Evolutionary conservation across 257 asterid genomes (phyloP).

Genomic region (Scutellaria minor): DNA sequence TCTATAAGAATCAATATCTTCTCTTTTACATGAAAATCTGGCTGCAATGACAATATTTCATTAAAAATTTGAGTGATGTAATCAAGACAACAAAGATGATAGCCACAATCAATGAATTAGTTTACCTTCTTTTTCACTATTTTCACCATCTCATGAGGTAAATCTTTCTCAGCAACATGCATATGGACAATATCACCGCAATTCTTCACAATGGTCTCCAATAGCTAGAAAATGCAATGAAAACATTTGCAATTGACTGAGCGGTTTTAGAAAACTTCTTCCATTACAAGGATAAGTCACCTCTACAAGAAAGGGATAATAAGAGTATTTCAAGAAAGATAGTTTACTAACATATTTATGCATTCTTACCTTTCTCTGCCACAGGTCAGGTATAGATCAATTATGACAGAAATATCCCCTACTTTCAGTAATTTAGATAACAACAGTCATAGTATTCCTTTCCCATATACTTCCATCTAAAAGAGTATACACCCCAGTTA

Average conservation of each 20-base stretch:
- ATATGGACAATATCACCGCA: conserved; percentile 79
- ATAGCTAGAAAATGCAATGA: conserved; percentile 50
- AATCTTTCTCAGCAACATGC: conserved; percentile 79
- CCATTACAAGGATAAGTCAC: conserved; percentile 34
- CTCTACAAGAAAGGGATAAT: conserved; percentile 36
- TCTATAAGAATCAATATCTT: conserved; percentile 92
- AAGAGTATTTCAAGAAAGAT: conserved; percentile 25
- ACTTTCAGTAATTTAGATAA: conserved; percentile 16
- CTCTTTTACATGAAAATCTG: conserved; percentile 97
- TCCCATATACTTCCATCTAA: conserved; percentile 16
- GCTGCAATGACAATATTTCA: conserved; percentile 63
- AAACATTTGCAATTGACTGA: conserved; percentile 33
- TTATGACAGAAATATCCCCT: conserved; percentile 1
- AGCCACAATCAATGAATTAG: conserved; percentile 19
- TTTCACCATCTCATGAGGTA: conserved; percentile 81
- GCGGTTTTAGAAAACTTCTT: conserved; percentile 29
- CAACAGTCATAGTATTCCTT: not conserved
- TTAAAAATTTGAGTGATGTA: conserved; percentile 19
- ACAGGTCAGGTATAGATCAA: conserved; percentile 9
- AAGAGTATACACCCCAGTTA: conserved; percentile 5
- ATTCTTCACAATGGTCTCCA: conserved; percentile 85
- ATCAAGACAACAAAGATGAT: conserved; percentile 24
- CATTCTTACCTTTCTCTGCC: conserved; percentile 23
- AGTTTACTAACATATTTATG: conserved; percentile 8
- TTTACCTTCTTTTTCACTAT: conserved; percentile 81